Percentiles rank a stretch among this genome's conserved stretches.
Conservation (phyloP, 2,329 filamentous ascomycete genomes). For the Alternaria triticina region DNA sequence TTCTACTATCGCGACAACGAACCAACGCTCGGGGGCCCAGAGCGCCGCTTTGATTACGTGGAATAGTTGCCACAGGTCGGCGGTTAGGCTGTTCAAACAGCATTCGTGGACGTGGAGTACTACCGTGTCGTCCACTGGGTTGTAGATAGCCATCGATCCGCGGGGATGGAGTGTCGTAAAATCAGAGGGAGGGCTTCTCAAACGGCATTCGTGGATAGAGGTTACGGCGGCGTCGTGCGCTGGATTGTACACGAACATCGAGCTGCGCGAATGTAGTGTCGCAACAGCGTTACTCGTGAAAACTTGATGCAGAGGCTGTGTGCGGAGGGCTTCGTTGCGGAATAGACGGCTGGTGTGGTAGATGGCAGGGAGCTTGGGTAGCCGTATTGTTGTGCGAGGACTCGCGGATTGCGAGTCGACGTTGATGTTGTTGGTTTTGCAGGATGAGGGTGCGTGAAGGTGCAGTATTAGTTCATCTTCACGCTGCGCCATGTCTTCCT, state of each 20-base stretch:
- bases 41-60: background rate
- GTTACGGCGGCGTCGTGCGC: background rate
- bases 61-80: background rate
- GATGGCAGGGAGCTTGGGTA: background rate
- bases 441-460: background rate
- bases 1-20: background rate
- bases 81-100: background rate
- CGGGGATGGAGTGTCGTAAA: no score
- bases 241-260: background rate
- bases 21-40: background rate
- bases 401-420: accelerated
- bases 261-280: background rate
- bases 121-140: background rate
- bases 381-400: background rate
- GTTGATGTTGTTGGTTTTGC: background rate
- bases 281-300: accelerated
- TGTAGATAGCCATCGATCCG: background rate
- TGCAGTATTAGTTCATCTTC: background rate
- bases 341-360: background rate
- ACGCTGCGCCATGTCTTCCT: background rate
- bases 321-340: background rate
- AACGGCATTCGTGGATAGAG: no score
- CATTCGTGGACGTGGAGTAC: background rate
- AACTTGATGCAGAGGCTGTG: background rate
- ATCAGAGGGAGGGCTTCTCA: no score